Evolutionary conservation across 1,284 basidiomycete species (phyloP).

Genomic region (Trichosporon sp.): DNA sequence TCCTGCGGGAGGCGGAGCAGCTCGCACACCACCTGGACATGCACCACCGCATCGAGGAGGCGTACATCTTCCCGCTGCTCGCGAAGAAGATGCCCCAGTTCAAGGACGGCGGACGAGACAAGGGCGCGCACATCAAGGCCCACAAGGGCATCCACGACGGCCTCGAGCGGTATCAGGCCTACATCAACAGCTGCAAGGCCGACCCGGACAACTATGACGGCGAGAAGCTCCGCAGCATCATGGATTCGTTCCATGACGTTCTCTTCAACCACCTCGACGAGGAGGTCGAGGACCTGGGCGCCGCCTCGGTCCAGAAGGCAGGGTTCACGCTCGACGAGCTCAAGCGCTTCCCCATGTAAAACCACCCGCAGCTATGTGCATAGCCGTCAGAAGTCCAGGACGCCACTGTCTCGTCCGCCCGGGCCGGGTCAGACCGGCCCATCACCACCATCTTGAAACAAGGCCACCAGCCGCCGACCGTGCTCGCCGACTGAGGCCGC

Average conservation of each 20-base stretch:
- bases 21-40: conserved; percentile 58
- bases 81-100: conserved; percentile 63
- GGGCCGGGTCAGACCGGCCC: neutral
- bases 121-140: conserved; percentile 58
- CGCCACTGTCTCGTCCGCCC: neutral
- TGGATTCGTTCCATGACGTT: conserved; percentile 62
- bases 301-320: conserved; percentile 61
- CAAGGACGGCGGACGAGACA: conserved; percentile 43
- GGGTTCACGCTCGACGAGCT: conserved; percentile 61
- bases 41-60: conserved; percentile 60
- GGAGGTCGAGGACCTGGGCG: conserved; percentile 61
- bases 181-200: conserved; percentile 54
- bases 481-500: neutral
- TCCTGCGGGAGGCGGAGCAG: conserved; percentile 52
- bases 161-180: conserved; percentile 55
- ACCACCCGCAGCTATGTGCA: neutral
- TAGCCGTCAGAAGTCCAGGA: neutral
- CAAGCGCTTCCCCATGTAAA: conserved; percentile 54
- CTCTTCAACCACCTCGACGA: conserved; percentile 65
- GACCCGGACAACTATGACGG: conserved; percentile 59
- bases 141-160: conserved; percentile 65
- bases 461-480: neutral
- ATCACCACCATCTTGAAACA: neutral
- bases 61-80: conserved; percentile 62
- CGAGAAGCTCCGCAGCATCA: conserved; percentile 56